These are phyloP conservation scores for Nannizzia gypsea DNA, from an alignment of 2,329 filamentous ascomycete species.

Conservation along the genomic window DNA sequence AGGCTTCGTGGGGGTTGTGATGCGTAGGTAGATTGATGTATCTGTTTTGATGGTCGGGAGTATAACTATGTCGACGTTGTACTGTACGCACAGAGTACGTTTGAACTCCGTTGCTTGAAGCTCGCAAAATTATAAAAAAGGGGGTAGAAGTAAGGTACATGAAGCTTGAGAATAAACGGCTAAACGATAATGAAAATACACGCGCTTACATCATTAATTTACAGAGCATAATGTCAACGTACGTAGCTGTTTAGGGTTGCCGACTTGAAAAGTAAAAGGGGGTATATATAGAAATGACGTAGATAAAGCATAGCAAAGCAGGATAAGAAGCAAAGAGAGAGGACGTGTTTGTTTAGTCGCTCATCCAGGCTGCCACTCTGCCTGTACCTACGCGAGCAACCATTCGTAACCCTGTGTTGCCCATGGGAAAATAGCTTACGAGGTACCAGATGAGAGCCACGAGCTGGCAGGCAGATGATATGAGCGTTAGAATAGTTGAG, in stretches of 20 bases:
- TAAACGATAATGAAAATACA: neutral
- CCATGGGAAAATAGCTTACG: conserved; percentile 97
- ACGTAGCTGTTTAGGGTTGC: neutral
- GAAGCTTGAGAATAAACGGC: neutral
- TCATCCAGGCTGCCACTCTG: conserved; percentile 80
- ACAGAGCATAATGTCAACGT: neutral
- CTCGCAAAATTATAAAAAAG: neutral
- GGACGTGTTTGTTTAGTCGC: conserved; percentile 43
- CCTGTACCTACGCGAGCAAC: conserved; percentile 76
- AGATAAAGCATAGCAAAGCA: neutral
- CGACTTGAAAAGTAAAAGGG: neutral
- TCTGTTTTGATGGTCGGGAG: neutral
- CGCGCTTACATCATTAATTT: neutral
- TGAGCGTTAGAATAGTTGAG: conserved; percentile 70
- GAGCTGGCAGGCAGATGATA: conserved; percentile 74
- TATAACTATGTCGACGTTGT: neutral
- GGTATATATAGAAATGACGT: neutral
- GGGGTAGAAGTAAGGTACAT: neutral
- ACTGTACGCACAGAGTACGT: too few relatives aligned
- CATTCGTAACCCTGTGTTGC: conserved; percentile 72
- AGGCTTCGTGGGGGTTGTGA: conserved; percentile 42
- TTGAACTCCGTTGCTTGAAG: neutral
- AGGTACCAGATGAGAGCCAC: conserved; percentile 82
- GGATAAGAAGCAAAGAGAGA: neutral
- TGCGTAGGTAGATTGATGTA: conserved; percentile 21